These are phyloP conservation scores for Colletotrichum caudatum DNA, from an alignment of 2,329 filamentous ascomycete genomes.

Conservation along the genomic window DNA sequence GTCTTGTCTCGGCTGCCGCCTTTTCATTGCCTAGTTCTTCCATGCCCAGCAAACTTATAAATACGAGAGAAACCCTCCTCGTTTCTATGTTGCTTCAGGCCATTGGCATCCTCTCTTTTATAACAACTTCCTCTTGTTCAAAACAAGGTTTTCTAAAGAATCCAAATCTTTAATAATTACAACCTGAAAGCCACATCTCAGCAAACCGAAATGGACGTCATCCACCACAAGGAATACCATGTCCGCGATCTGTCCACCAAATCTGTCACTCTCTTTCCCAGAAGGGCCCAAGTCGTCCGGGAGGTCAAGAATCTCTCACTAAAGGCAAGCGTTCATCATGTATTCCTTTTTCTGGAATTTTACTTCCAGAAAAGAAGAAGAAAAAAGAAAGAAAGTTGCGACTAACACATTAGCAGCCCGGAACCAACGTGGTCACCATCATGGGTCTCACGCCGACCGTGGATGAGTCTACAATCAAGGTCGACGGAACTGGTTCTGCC, in stretches of 20 bases:
- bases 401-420: slow-evolving; percentile 65
- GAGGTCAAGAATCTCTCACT: slow-evolving; percentile 68
- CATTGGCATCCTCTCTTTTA: neutral
- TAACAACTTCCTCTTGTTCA: neutral
- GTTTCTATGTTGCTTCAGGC: neutral
- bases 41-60: neutral
- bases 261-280: slow-evolving; percentile 73
- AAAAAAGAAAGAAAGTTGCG: slow-evolving; percentile 49
- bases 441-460: slow-evolving; percentile 66
- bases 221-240: slow-evolving; percentile 62
- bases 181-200: neutral
- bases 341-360: too few species aligned
- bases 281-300: slow-evolving; percentile 69
- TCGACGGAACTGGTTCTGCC: slow-evolving; percentile 68
- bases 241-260: slow-evolving; percentile 69
- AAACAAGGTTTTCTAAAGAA: neutral
- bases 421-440: slow-evolving; percentile 69
- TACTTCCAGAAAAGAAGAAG: too few species aligned
- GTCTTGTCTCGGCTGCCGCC: too few species aligned
- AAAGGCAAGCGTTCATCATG: slow-evolving; percentile 49
- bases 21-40: neutral
- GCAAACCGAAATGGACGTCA: slow-evolving; percentile 51
- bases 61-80: neutral
- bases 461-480: slow-evolving; percentile 70
- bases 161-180: neutral